Conservation (phyloP, 176 grass and related monocot genomes). For the Melocanna baccifera region DNA sequence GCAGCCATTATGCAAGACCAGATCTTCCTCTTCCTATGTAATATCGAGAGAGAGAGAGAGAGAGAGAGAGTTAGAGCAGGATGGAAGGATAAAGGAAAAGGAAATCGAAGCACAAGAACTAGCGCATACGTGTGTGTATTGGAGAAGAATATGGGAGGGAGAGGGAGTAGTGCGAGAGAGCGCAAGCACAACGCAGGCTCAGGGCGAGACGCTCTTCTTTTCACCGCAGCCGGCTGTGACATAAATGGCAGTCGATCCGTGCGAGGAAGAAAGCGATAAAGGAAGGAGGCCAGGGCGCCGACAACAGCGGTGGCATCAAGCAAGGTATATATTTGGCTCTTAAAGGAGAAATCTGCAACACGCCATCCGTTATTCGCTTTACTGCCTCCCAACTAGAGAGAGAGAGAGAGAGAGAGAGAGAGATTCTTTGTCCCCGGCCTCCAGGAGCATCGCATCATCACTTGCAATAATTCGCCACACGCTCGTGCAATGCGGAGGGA, state of each 20-base stretch:
- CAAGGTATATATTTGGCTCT: constrained; percentile 35
- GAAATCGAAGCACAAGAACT: not conserved
- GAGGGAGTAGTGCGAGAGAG: not conserved
- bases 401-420: too few relatives aligned
- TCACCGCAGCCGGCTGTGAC: not conserved
- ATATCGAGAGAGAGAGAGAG: not conserved
- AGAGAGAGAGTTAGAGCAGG: too few relatives aligned
- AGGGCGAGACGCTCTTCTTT: constrained; percentile 7
- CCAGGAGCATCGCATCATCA: too few relatives aligned
- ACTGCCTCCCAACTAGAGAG: not conserved
- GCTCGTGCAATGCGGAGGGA: too few relatives aligned
- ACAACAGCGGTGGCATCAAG: constrained; percentile 45
- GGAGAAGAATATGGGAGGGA: not conserved
- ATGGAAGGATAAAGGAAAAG: not conserved
- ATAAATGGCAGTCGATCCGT: constrained; percentile 39
- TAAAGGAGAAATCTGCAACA: constrained; percentile 8
- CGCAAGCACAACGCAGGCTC: constrained; percentile 17
- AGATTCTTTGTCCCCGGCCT: too few relatives aligned
- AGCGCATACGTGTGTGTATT: not conserved
- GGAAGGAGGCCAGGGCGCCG: not conserved
- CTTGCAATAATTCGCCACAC: too few relatives aligned
- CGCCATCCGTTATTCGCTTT: not conserved
- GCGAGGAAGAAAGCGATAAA: constrained; percentile 2
- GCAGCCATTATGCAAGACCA: constrained; percentile 23
- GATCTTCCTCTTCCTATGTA: not conserved